phyloP scores from a whole-genome alignment of 768 basidiomycete genomes.

The Pleurotus citrinopileatus region DNA sequence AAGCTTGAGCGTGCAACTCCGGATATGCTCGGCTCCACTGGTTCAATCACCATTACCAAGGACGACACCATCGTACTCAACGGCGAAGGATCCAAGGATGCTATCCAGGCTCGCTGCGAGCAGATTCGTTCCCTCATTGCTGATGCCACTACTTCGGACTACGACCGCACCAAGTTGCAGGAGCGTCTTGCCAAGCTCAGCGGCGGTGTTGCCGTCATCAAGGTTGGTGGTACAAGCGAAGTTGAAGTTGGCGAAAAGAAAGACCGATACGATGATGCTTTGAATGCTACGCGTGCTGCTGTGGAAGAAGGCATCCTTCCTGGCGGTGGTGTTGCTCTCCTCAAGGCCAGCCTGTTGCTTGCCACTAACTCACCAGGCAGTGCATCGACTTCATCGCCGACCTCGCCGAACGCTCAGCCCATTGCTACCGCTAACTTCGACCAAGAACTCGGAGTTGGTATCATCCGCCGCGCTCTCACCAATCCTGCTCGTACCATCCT shows the following conservation, averaged over 20 bases:
- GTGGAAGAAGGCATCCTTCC: conserved; percentile 99
- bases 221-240: conserved; percentile 90
- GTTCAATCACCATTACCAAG: conserved; percentile 92
- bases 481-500: conserved; percentile 87
- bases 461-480: conserved; percentile 84
- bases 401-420: conserved; percentile 56
- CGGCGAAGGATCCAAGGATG: conserved; percentile 87
- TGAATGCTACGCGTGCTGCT: conserved; percentile 97
- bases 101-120: conserved; percentile 91
- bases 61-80: conserved; percentile 97
- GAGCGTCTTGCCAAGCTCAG: conserved; percentile 95
- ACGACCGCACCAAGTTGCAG: conserved; percentile 92
- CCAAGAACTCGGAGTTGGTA: conserved; percentile 92
- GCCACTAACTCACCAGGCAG: conserved; percentile 49
- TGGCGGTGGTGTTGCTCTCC: conserved; percentile 91
- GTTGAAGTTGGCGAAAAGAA: conserved; percentile 99
- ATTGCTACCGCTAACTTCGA: conserved; percentile 91
- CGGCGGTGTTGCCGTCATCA: conserved; percentile 98
- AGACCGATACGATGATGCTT: conserved; percentile 95
- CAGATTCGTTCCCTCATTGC: conserved; percentile 84
- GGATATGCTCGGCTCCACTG: conserved; percentile 89
- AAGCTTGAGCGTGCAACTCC: conserved; percentile 90
- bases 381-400: conserved; percentile 45
- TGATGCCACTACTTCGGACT: conserved; percentile 87
- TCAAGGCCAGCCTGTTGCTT: conserved; percentile 79